Evolutionary conservation across 768 basidiomycete species (phyloP).

Genomic region (Sarcomyxa edulis): DNA sequence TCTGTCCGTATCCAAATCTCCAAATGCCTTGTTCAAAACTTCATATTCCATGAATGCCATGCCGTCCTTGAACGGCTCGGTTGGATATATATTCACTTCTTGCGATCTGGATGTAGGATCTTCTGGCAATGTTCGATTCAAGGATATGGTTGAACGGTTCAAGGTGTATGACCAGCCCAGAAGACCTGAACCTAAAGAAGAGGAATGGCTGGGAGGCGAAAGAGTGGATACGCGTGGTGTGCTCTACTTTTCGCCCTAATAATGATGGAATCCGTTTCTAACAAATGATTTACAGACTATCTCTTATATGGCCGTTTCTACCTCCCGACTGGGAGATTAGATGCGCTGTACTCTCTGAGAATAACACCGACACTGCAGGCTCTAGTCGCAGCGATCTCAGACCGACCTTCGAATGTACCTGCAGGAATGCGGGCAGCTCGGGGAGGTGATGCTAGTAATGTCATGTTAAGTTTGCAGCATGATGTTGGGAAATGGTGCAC

Average conservation of each 20-base stretch:
- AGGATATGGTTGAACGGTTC: constrained; percentile 88
- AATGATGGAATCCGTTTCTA: constrained; percentile 12
- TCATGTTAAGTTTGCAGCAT: constrained; percentile 85
- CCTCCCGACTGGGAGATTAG: constrained; percentile 81
- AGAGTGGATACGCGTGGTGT: constrained; percentile 72
- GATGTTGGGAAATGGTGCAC: constrained; percentile 90
- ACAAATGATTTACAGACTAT: constrained; percentile 68
- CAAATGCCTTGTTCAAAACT: constrained; percentile 84
- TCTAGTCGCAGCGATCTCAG: constrained; percentile 82
- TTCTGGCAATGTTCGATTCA: constrained; percentile 72
- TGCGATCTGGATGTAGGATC: constrained; percentile 70
- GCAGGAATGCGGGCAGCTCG: constrained; percentile 38
- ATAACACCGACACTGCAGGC: constrained; percentile 75
- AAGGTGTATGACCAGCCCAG: constrained; percentile 78
- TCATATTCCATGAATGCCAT: constrained; percentile 91
- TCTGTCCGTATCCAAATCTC: constrained; percentile 81
- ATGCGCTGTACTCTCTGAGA: constrained; percentile 85
- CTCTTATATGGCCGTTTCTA: constrained; percentile 90
- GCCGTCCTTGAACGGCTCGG: constrained; percentile 87
- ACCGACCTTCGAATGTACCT: constrained; percentile 52
- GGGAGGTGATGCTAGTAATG: constrained; percentile 52
- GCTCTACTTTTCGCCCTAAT: constrained; percentile 13
- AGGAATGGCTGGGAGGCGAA: constrained; percentile 80
- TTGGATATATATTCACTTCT: constrained; percentile 92
- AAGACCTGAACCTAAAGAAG: constrained; percentile 69